Evolutionary conservation across 192 early-diverging fungal species (phyloP), one percentile per base, ranked within the genome.

Genomic region (Dispira parvispora): DNA sequence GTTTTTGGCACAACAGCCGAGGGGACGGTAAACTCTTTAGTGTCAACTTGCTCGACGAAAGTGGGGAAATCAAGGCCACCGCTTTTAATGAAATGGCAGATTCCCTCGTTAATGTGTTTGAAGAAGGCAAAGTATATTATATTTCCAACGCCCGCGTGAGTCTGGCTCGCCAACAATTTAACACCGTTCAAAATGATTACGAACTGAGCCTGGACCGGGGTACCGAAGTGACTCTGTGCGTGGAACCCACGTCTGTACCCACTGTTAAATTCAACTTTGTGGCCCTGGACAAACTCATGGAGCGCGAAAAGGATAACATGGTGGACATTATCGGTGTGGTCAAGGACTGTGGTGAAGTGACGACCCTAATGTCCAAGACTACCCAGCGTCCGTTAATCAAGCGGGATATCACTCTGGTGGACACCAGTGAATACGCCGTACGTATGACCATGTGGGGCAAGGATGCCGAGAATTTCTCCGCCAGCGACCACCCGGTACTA

Each of bases 51-150:
- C 74, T 87, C 21, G 96, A 99, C 70, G 83, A 91, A 60, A 81
- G 79, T 49, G 90, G 91, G 47, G 94, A 97, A 67, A 97, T 99
- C 65, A 84, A 88, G 50, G 94, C 88, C 8, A 96, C 96, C 2
- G 84, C 71, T n/a, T 99, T 99, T 71, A 92, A 85, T 45, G 88
- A 92, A 47, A 81, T 88, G 56, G 91, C 89, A 1, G 85, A 87
- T 64, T 69, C 75, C 25, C 79, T 88, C 63, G 90, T 84, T 61
- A 73, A 88, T 21, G n/a, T 89, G 27, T 68, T 99, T 21, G 75
- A 92, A 52, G 84, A 86, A 13, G 85, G 82, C 61, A 81, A 84
- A 65, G 86, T 88, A 32, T 99, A 91, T 66, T 90, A 85, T 54
- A 66, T 99, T 62, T 86, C 85, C 32, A 84, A 87, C 52, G 88